Evolutionary conservation across 2,329 filamentous ascomycete genomes (phyloP).

Genomic region (Dothideomycetidae sp.): DNA sequence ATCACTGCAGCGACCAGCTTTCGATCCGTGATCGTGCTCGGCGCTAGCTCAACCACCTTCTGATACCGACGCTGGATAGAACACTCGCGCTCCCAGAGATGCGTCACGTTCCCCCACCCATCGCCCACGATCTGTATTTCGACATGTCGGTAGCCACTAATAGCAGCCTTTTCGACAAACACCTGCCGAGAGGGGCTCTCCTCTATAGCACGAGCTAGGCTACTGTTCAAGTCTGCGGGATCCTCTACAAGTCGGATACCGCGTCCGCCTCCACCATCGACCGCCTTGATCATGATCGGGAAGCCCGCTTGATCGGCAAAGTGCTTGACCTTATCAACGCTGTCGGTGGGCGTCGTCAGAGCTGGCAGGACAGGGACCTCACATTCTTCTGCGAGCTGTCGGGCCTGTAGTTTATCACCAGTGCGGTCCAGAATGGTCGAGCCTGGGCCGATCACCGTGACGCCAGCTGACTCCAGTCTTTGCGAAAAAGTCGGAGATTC

Average conservation of each 20-base stretch:
- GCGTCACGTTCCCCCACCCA: constrained; percentile 35
- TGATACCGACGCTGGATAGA: constrained; percentile 47
- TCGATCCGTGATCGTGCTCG: constrained; percentile 36
- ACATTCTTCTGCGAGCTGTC: constrained; percentile 37
- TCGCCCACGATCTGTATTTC: constrained; percentile 49
- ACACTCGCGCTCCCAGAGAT: constrained; percentile 48
- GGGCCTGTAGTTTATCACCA: constrained; percentile 42
- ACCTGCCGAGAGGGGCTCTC: constrained; percentile 45
- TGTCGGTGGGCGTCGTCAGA: constrained; percentile 30
- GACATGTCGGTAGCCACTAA: constrained; percentile 46
- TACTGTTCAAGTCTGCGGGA: constrained; percentile 28
- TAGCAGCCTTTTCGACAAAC: constrained; percentile 48
- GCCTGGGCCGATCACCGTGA: constrained; percentile 41
- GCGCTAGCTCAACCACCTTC: constrained; percentile 47
- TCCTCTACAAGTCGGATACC: constrained; percentile 43
- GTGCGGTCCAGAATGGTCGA: constrained; percentile 43
- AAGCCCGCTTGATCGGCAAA: constrained; percentile 47
- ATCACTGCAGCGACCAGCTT: constrained; percentile 36
- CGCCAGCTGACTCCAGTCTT: constrained; percentile 30
- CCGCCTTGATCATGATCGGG: constrained; percentile 50
- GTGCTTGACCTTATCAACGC: constrained; percentile 27
- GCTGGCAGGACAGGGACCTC: constrained; percentile 38
- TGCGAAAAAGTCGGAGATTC: constrained; percentile 39
- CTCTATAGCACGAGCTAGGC: constrained; percentile 37
- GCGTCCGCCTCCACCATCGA: constrained; percentile 47